Base-by-base conservation (phyloP, 2,329 filamentous ascomycete genomes). In the Celoporthe dispersa region DNA sequence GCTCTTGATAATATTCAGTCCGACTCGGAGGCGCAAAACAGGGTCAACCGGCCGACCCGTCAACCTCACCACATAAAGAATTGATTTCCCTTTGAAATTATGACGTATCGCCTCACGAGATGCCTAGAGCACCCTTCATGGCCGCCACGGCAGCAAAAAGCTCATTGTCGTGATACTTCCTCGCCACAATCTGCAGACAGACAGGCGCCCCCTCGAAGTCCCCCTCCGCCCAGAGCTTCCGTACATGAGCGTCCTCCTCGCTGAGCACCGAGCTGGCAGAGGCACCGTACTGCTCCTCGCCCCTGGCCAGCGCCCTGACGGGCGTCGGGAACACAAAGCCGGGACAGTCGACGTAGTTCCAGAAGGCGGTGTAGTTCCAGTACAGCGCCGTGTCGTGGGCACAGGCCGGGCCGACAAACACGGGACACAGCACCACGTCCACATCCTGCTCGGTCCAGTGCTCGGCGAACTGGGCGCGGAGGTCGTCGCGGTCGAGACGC, bases 291-390 rank as follows among this genome's bases (percentile, higher is more conserved):
- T 79, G 79, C 68, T 80, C 79, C 8, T 72, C 70, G 1, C 75
- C 76, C 64, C 77, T 75, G 37, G 64, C 67, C 41, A 57, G n/a
- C 9, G 77, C 77, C 67, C 70, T 76, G 39, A 81, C 70, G 0
- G 79, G 78, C 1, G 80, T 81, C 0, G 80, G 80, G 0, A 81
- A 51, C 0, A 79, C 79, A 0, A 76, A 78, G 0, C 78, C 79
- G 0, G 80, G 79, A 35, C 79, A 80, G 69, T 82, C 80, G 1
- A 81, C 74, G 19, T 80, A 75, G 28, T 81, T 81, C 67, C 77
- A 82, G 2, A 81, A 74, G 2, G 79, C 78, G 1, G 80, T 81
- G 71, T 81, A 81, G 0, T 78, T 79, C 79, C 79, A 80, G 72
- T 80, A 78, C 7, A 78, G 73, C 0, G 76, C 76, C 14, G 80